Conservation (phyloP, 257 asterid species). For the Parsonsia alboflavescens region DNA sequence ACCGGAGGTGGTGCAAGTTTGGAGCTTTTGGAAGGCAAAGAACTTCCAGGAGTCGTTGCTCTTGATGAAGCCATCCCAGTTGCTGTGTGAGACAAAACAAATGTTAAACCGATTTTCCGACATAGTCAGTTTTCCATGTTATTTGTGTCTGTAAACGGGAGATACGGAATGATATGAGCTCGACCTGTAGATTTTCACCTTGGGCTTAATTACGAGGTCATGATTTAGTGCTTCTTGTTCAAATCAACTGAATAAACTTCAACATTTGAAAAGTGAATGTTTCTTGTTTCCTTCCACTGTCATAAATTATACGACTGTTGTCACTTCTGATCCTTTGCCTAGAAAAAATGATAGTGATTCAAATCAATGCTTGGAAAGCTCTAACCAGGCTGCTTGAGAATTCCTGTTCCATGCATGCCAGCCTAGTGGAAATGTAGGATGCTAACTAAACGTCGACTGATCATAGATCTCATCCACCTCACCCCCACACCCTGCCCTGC, state of each 20-base stretch:
- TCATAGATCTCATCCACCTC: background rate
- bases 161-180: slow-evolving; percentile 33
- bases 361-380: background rate
- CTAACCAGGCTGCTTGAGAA: background rate
- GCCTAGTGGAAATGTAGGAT: background rate
- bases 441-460: background rate
- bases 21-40: slow-evolving; percentile 88
- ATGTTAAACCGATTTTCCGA: slow-evolving; percentile 20
- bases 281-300: background rate
- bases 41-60: slow-evolving; percentile 81
- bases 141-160: slow-evolving; percentile 33
- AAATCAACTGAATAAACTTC: slow-evolving; percentile 6
- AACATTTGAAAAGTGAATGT: background rate
- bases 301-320: background rate
- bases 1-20: slow-evolving; percentile 96
- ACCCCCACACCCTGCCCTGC: background rate
- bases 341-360: background rate
- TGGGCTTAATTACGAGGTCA: slow-evolving; percentile 3
- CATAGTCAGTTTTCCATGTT: slow-evolving; percentile 19
- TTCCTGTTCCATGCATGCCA: background rate
- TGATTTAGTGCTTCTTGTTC: background rate
- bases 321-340: background rate
- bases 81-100: slow-evolving; percentile 38
- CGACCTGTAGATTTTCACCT: slow-evolving; percentile 28
- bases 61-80: slow-evolving; percentile 81